A percentile compares a stretch with the other conserved stretches of the same genome.
Evolutionary conservation across 352 stramenopile species (phyloP).

Genomic region (Pythium myriotylum): DNA sequence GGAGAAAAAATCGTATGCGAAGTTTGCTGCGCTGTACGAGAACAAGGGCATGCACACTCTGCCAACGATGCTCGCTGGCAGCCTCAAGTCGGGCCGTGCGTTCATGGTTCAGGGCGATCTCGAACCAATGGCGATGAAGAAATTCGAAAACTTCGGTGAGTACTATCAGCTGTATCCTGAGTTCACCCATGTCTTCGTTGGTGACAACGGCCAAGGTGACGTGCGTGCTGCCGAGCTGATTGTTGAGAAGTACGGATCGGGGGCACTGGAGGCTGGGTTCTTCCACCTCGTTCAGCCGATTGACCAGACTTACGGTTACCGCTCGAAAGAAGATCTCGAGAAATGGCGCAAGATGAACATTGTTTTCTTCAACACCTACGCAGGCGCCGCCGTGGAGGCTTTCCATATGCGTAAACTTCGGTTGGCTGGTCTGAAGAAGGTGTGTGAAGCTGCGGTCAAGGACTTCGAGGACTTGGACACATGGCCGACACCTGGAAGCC

Average conservation of each 20-base stretch:
- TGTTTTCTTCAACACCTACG: conserved; percentile 91
- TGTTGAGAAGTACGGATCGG: conserved; percentile 66
- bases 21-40: conserved; percentile 94
- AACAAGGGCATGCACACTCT: conserved; percentile 95
- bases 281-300: conserved; percentile 90
- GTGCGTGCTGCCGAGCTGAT: conserved; percentile 92
- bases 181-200: conserved; percentile 98
- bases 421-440: conserved; percentile 66
- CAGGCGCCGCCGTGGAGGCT: conserved; percentile 81
- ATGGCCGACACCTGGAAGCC: conserved; percentile 58
- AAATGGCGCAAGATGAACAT: conserved; percentile 88
- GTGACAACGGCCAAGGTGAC: conserved; percentile 96
- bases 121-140: conserved; percentile 97
- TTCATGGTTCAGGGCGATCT: conserved; percentile 97
- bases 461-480: conserved; percentile 63
- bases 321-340: conserved; percentile 70
- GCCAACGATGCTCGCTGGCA: conserved; percentile 94
- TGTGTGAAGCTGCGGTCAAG: conserved; percentile 50
- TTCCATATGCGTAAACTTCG: conserved; percentile 75
- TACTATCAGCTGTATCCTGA: conserved; percentile 98
- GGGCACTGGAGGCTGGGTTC: conserved; percentile 79
- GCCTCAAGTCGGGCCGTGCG: conserved; percentile 91
- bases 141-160: conserved; percentile 93
- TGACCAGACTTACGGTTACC: conserved; percentile 84
- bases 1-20: conserved; percentile 97